Base-by-base conservation (phyloP, 2,329 filamentous ascomycete genomes). In the Fusarium heterosporum region DNA sequence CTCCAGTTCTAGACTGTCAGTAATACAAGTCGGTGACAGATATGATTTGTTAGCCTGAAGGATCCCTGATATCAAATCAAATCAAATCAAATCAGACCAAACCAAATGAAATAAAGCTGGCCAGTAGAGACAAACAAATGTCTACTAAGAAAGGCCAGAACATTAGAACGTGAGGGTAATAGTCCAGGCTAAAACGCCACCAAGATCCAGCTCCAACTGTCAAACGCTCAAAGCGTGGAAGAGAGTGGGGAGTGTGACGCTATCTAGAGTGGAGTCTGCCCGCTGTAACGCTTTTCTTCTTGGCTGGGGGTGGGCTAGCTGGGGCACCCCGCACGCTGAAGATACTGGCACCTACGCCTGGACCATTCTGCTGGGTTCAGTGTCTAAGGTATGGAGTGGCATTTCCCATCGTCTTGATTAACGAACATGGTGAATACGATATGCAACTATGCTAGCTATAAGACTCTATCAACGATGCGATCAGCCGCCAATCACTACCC, bases 201-300 rank as follows among this genome's bases (percentile, higher is more conserved):
- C 39, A 40, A 52, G 64, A 59, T 63, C 46, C 39, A 66, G 64
- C 64, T 68, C 49, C 46, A 68, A 65, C 64, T 68, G 64, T 68
- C 64, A 68, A 68, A 68, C 59, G 61, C 47, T 39, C 64, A 41
- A 43, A 67, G 64, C 56, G 64, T 68, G 61, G 42, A 68, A 40
- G 39, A 66, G 52, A 63, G 65, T 43, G 62, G 65, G 36, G 55
- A 38, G 16, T 25, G 55, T 58, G 60, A 63, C 65, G 65, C 65
- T 69, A 66, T 68, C 41, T 40, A 7, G 17, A 53, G 64, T 66
- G 62, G 62, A 48, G 46, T n/a, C 22, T 43, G 39, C 13, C 12
- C 60, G 61, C 60, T 62, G 28, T 40, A 62, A 62, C 57, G 39
- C 39, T 58, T 47, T 41, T n/a, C n/a, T 16, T 34, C n/a, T 34